These are phyloP conservation scores for Dysphania ambrosioides DNA, from an alignment of 148 eudicot species.

Conservation along the genomic window DNA sequence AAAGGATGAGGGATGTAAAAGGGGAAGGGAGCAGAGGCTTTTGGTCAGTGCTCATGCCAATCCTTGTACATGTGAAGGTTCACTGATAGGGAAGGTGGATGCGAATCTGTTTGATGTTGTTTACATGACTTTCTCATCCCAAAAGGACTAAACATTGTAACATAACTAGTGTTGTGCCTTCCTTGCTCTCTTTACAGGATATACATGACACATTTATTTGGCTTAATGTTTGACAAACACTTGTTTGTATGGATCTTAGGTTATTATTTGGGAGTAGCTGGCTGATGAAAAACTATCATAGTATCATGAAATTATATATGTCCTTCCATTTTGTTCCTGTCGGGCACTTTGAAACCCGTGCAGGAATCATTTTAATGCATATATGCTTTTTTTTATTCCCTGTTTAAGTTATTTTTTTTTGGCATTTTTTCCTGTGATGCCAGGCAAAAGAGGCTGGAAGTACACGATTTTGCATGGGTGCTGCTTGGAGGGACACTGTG, in stretches of 20 bases:
- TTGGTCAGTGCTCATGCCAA: too few relatives aligned
- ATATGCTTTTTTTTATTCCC: neutral
- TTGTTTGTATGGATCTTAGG: neutral
- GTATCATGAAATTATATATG: neutral
- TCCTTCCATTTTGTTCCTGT: neutral
- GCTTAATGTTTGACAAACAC: neutral
- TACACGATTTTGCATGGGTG: conserved; percentile 99
- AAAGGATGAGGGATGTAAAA: too few relatives aligned
- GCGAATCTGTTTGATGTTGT: too few relatives aligned
- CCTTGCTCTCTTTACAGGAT: neutral
- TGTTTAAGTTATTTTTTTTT: neutral
- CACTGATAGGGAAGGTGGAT: too few relatives aligned
- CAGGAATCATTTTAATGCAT: neutral
- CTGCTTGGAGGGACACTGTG: conserved; percentile 97
- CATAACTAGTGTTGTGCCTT: neutral
- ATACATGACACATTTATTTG: neutral
- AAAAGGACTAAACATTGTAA: neutral
- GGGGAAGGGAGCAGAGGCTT: too few relatives aligned
- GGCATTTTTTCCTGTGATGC: conserved; percentile 10
- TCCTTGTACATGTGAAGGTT: too few relatives aligned
- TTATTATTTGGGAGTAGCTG: too few relatives aligned
- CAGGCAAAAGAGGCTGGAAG: conserved; percentile 99
- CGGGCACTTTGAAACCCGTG: neutral
- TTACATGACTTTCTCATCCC: neutral
- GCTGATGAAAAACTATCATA: neutral